Evolutionary conservation across 139 green algal species (phyloP).

Genomic region (Spirogloea muscicola): DNA sequence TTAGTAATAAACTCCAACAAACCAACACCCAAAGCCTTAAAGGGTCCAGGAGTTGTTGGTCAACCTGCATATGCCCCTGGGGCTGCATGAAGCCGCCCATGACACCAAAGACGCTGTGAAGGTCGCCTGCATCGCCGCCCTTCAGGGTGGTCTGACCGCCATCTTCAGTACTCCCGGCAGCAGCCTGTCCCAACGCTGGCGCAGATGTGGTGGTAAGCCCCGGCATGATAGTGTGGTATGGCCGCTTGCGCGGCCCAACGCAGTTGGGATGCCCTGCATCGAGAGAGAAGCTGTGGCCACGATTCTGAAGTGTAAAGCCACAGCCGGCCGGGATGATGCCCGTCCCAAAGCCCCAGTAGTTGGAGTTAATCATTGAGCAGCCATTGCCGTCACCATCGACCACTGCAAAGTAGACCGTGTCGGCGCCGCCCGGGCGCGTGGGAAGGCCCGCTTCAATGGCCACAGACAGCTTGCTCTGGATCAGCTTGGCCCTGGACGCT

Average conservation of each 20-base stretch:
- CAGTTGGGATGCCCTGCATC: slow-evolving; percentile 27
- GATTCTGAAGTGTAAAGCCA: slow-evolving; percentile 62
- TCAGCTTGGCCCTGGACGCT: too few relatives aligned
- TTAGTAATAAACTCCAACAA: neutral
- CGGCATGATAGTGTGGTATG: slow-evolving; percentile 48
- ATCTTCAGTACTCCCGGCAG: neutral
- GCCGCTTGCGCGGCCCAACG: slow-evolving; percentile 32
- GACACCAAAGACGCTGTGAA: slow-evolving; percentile 36
- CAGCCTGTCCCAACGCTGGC: neutral
- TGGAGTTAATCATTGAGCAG: slow-evolving; percentile 70
- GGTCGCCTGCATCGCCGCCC: slow-evolving; percentile 26
- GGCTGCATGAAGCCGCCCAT: slow-evolving; percentile 71
- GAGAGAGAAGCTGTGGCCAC: slow-evolving; percentile 37
- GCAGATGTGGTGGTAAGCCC: slow-evolving; percentile 26
- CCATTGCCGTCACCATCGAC: slow-evolving; percentile 67
- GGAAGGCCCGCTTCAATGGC: too few relatives aligned
- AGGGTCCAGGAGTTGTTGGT: too few relatives aligned
- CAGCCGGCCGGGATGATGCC: slow-evolving; percentile 61
- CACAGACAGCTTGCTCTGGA: too few relatives aligned
- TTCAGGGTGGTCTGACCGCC: neutral
- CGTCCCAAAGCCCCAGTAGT: slow-evolving; percentile 67
- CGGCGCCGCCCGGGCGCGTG: slow-evolving; percentile 39
- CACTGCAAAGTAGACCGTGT: slow-evolving; percentile 68
- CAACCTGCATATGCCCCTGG: slow-evolving; percentile 53
- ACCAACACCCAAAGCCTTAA: too few relatives aligned